Evolutionary conservation across 768 basidiomycete species (phyloP).

Genomic region (Lanmaoa rubissima): DNA sequence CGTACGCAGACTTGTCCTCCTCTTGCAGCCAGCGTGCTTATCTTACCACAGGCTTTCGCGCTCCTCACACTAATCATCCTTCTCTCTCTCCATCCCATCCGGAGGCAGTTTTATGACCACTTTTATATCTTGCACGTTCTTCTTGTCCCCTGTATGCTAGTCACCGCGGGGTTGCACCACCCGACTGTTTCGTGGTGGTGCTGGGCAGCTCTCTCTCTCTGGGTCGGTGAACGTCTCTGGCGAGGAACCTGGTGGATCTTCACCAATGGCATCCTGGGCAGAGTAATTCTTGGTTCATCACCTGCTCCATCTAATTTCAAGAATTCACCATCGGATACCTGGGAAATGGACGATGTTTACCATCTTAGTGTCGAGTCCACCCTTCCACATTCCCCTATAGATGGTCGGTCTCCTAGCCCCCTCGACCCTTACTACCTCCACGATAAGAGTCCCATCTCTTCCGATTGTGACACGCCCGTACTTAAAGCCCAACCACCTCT

Average conservation of each 20-base stretch:
- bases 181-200: conserved; percentile 68
- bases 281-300: conserved; percentile 1
- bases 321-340: conserved; percentile 10
- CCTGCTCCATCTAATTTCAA: not conserved
- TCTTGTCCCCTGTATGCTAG: conserved; percentile 59
- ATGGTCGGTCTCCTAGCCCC: conserved; percentile 23
- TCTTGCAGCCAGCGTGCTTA: conserved; percentile 3
- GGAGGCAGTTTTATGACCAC: conserved; percentile 53
- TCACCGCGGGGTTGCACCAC: conserved; percentile 65
- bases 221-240: conserved; percentile 61
- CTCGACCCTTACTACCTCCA: conserved; percentile 22
- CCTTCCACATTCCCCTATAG: not conserved
- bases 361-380: conserved; percentile 4
- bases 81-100: conserved; percentile 49
- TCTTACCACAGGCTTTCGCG: conserved; percentile 47
- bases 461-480: not conserved
- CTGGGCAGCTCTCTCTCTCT: conserved; percentile 57
- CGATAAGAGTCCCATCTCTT: conserved; percentile 3
- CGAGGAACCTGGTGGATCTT: conserved; percentile 55
- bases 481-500: not conserved
- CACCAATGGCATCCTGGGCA: conserved; percentile 53
- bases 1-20: conserved; percentile 34
- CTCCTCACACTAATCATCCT: conserved; percentile 52
- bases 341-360: conserved; percentile 27
- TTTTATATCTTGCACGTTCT: conserved; percentile 68